Conservation (phyloP, 2,329 filamentous ascomycete genomes). For the Colletotrichum noveboracense region DNA sequence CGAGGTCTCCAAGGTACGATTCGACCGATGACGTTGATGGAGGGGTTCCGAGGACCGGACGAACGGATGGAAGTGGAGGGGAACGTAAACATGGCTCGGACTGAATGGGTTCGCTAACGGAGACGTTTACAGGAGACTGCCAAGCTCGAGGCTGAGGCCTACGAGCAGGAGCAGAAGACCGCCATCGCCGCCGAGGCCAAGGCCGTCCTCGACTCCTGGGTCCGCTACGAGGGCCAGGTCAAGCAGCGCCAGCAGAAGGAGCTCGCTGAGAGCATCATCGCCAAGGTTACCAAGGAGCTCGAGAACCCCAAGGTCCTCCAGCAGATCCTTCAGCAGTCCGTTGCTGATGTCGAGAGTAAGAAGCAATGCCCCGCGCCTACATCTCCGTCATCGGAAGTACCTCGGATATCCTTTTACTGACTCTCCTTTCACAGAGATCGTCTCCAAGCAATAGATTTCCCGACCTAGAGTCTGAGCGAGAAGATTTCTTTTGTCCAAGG, state of each 20-base stretch:
- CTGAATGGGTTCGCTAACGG: background rate
- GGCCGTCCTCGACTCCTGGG: constrained; percentile 95
- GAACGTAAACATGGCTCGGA: background rate
- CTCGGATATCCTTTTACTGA: constrained; percentile 34
- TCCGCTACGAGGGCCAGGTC: constrained; percentile 97
- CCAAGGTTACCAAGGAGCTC: constrained; percentile 98
- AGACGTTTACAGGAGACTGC: constrained; percentile 81
- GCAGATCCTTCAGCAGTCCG: constrained; percentile 97
- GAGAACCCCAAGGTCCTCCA: constrained; percentile 97
- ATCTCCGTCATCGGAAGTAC: background rate
- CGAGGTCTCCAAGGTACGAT: constrained; percentile 91
- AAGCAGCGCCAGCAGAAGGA: constrained; percentile 99
- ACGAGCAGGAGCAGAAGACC: constrained; percentile 96
- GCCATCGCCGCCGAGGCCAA: constrained; percentile 93
- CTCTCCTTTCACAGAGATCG: constrained; percentile 54
- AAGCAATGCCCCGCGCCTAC: background rate
- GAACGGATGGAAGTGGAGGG: background rate
- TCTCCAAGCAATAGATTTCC: constrained; percentile 67
- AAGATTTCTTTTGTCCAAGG: constrained; percentile 56
- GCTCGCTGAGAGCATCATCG: constrained; percentile 89
- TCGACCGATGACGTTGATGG: background rate
- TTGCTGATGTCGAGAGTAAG: constrained; percentile 93
- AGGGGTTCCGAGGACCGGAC: background rate
- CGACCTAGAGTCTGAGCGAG: constrained; percentile 28
- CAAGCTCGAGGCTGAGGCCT: constrained; percentile 92